Evolutionary conservation across 257 asterid species (phyloP).

Genomic region (Fraxinus pennsylvanica): DNA sequence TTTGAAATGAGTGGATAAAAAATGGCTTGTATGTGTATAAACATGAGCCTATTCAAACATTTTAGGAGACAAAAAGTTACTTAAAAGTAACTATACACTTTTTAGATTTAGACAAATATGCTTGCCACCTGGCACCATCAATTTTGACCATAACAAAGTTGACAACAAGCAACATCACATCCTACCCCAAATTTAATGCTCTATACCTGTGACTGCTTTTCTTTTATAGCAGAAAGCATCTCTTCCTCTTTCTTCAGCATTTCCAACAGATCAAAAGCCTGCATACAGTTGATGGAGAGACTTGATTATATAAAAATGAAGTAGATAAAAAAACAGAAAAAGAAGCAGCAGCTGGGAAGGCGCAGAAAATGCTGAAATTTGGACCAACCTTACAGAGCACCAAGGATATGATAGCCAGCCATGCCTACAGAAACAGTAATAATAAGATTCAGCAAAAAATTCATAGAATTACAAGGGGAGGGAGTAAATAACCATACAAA

Average conservation of each 20-base stretch:
- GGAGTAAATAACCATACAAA: conserved; percentile 15
- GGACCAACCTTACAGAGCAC: conserved; percentile 84
- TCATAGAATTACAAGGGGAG: background rate
- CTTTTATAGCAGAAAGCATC: conserved; percentile 75
- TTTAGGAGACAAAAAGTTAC: background rate
- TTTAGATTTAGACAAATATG: background rate
- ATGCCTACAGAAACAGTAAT: conserved; percentile 60
- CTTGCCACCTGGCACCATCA: background rate
- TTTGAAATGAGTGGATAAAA: no score
- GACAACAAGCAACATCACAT: conserved; percentile 1
- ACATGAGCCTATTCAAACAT: background rate
- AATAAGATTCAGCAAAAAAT: conserved; percentile 17
- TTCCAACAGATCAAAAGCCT: conserved; percentile 94
- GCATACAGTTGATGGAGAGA: conserved; percentile 12
- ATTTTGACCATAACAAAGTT: background rate
- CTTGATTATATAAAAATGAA: conserved; percentile 16
- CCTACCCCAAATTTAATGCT: conserved; percentile 20
- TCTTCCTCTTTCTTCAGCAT: conserved; percentile 95
- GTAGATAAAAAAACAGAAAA: background rate
- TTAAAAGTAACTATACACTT: background rate
- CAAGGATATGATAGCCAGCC: conserved; percentile 79
- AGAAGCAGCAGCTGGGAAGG: background rate
- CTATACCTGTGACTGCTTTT: conserved; percentile 74
- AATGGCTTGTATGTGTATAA: no score
- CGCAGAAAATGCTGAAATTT: conserved; percentile 17